Evolutionary conservation across 2,329 filamentous ascomycete species (phyloP).

Genomic region (Calonectria montana): DNA sequence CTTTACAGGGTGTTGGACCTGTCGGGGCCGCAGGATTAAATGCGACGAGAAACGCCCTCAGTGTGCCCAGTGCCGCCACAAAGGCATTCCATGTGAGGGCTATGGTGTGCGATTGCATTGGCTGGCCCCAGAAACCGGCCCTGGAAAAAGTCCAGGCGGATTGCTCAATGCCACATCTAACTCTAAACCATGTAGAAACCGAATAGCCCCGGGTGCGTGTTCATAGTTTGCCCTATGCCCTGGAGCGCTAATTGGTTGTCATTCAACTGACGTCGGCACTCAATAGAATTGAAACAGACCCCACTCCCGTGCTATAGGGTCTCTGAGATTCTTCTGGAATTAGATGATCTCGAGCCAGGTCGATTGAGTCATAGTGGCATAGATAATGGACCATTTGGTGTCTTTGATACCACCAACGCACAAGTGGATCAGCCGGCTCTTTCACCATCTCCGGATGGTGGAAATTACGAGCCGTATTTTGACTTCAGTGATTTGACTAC

Average conservation of each 20-base stretch:
- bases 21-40: conserved; percentile 51
- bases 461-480: not conserved
- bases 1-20: conserved; percentile 51
- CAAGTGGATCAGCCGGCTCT: not conserved
- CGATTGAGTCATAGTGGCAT: not conserved
- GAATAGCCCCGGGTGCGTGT: conserved; percentile 1
- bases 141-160: not conserved
- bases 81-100: conserved; percentile 46
- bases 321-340: conserved; percentile 3
- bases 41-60: conserved; percentile 49
- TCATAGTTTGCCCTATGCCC: not conserved
- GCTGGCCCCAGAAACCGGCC: conserved; percentile 20
- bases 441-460: not conserved
- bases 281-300: not conserved
- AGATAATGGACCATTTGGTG: conserved; percentile 1
- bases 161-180: not conserved
- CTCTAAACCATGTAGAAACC: conserved; percentile 14
- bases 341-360: not conserved
- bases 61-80: conserved; percentile 47
- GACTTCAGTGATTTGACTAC: not conserved
- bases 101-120: conserved; percentile 46
- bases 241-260: not conserved
- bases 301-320: conserved; percentile 7
- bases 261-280: not conserved
- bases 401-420: not conserved